phyloP scores from a whole-genome alignment of 1,284 basidiomycete species.

The Paramarasmius palmivorus region DNA sequence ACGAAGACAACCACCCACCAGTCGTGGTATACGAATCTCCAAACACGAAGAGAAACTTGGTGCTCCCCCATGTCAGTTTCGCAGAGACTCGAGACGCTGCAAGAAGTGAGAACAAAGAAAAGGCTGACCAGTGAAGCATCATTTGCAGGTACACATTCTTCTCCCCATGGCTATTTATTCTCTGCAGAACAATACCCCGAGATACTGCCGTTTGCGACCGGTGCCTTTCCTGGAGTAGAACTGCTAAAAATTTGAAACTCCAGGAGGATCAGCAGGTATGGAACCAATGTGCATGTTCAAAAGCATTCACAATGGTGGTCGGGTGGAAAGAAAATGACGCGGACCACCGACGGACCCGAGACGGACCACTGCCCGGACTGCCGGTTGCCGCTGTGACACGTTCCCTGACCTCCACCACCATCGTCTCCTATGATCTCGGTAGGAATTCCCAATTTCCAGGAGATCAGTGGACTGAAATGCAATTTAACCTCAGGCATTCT shows the following conservation, averaged over 20 bases:
- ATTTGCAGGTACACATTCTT: neutral
- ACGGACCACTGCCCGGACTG: too few species aligned
- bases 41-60: constrained; percentile 53
- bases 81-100: neutral
- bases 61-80: constrained; percentile 42
- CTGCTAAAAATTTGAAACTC: too few species aligned
- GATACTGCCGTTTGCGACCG: too few species aligned
- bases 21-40: constrained; percentile 54
- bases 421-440: constrained; percentile 1
- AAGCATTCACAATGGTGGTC: neutral
- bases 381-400: neutral
- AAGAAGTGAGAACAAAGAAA: neutral
- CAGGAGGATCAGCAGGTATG: too few species aligned
- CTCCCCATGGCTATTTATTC: too few species aligned
- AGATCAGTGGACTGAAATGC: neutral
- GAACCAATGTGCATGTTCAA: too few species aligned
- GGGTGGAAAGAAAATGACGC: neutral
- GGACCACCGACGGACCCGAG: too few species aligned
- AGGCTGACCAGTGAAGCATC: neutral
- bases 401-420: neutral
- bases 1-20: constrained; percentile 20
- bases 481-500: constrained; percentile 73
- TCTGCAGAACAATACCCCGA: too few species aligned
- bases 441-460: neutral
- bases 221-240: too few species aligned